phyloP scores from a whole-genome alignment of 257 asterid species.

The Lantana camara region DNA sequence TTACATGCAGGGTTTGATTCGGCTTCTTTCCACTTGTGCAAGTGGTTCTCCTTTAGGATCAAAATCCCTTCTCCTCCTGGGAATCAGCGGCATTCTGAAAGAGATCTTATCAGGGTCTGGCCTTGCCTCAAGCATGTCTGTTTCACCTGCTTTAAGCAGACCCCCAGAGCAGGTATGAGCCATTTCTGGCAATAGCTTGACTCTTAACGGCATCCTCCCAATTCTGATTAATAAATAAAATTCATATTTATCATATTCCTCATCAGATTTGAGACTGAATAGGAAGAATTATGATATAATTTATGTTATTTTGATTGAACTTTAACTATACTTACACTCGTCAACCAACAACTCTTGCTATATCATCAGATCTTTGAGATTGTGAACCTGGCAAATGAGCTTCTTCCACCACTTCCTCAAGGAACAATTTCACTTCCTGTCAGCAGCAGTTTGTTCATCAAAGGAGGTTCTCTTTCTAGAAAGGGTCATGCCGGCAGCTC shows the following conservation, averaged over 20 bases:
- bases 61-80: conserved; percentile 82
- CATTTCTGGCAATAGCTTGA: conserved; percentile 19
- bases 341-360: background rate
- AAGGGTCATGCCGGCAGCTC: conserved; percentile 68
- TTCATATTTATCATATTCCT: too few species aligned
- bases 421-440: conserved; percentile 89
- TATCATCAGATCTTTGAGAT: conserved; percentile 84
- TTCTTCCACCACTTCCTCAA: conserved; percentile 94
- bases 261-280: too few species aligned
- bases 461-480: conserved; percentile 70
- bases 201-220: conserved; percentile 4
- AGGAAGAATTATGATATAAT: background rate
- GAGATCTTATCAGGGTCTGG: conserved; percentile 92
- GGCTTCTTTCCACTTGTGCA: conserved; percentile 91
- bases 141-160: conserved; percentile 90
- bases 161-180: conserved; percentile 91
- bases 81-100: conserved; percentile 92
- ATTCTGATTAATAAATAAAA: conserved; percentile 6
- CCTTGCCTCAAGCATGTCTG: conserved; percentile 73
- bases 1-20: conserved; percentile 81
- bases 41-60: conserved; percentile 92
- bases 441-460: conserved; percentile 55
- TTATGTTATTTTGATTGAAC: background rate
- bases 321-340: background rate
- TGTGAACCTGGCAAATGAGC: conserved; percentile 98